Evolutionary conservation across 345 rosid species (phyloP).

Genomic region (Boechera retrofracta): DNA sequence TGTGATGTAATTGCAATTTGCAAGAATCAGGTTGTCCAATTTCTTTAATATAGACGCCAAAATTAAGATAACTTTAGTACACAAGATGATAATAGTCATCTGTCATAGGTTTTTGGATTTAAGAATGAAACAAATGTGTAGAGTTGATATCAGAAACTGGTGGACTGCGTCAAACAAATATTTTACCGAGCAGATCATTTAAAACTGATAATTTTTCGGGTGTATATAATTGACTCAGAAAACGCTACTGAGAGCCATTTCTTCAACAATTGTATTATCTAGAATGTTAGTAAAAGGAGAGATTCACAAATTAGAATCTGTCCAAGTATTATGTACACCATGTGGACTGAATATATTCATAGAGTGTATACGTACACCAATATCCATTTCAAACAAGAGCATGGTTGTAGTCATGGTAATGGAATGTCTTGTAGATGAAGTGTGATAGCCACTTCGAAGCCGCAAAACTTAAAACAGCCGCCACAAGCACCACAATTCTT

Average conservation of each 20-base stretch:
- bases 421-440: slow-evolving; percentile 74
- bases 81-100: too few species aligned
- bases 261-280: background rate
- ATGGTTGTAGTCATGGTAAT: slow-evolving; percentile 76
- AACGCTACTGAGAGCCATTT: background rate
- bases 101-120: background rate
- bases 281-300: background rate
- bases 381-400: slow-evolving; percentile 55
- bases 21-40: too few species aligned
- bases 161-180: background rate
- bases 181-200: background rate
- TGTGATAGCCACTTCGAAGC: slow-evolving; percentile 79
- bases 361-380: background rate
- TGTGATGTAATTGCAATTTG: too few species aligned
- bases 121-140: background rate
- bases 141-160: background rate
- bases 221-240: background rate
- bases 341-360: background rate
- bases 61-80: too few species aligned
- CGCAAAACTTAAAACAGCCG: slow-evolving; percentile 64
- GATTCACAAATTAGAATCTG: background rate
- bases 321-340: slow-evolving; percentile 20
- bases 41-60: too few species aligned
- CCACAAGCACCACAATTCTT: slow-evolving; percentile 51
- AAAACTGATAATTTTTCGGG: background rate